Base-by-base conservation (phyloP, 176 grass and related monocot species). In the Alopecurus myosuroides region DNA sequence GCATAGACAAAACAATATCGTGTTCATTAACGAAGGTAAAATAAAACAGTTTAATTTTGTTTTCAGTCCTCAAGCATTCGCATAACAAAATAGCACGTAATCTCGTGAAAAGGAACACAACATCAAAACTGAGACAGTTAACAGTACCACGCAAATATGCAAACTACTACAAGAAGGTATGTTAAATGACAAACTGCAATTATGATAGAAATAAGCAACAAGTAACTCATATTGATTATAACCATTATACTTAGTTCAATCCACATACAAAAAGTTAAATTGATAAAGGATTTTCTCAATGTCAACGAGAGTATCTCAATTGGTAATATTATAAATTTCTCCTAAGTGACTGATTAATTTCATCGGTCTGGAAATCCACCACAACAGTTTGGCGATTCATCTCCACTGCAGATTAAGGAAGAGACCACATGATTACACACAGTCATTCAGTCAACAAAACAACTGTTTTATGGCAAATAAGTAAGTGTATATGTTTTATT, bases 361-460 rank as follows among this genome's bases (percentile, higher is more conserved):
- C 14, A 14, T 92, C 2, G 13, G 28, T 63, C 60, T 63, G 49
- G 94, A 92, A 92, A 84, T 98, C 95, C 60, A 63, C 13, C 29
- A n/a, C 53, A 55, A 55, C 52, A 56, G 23, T 11, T 56, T n/a
- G 53, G 11, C 55, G 1, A 57, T 57, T 57, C 55, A 57, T 57
- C 70, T 57, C 36, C 55, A 15, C 11, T 22, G 28, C 15, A 68
- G 14, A 52, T n/a, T 69, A 65, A 57, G 17, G 10, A 52, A 67
- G 49, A 58, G 14, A 56, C 19, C 50, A 45, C 13, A 67, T 52
- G n/a, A n/a, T 11, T 44, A 13, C n/a, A 26, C 28, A n/a, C 28
- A 51, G n/a, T 50, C 18, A 49, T 12, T 34, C 39, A 84, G 56
- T 4, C 20, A 74, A 75, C 14, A 53, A 63, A 57, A 25, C 4